Percentiles rank a stretch among this genome's conserved stretches.
These are phyloP conservation scores for Bertia moriformis DNA, from an alignment of 2,329 filamentous ascomycete genomes.

Conservation along the genomic window DNA sequence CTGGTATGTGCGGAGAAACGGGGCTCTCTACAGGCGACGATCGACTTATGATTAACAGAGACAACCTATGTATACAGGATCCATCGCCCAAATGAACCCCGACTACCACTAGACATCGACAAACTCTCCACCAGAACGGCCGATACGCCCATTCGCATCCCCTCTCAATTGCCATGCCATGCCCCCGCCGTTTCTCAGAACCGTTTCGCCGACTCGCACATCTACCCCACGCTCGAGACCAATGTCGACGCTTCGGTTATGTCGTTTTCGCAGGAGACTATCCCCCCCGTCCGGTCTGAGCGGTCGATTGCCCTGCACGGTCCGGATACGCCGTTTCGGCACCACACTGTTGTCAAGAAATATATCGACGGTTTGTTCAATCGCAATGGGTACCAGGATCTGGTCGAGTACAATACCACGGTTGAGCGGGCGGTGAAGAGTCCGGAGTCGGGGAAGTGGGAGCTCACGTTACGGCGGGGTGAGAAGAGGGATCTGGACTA, in stretches of 20 bases:
- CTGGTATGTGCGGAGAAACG: slow-evolving; percentile 39
- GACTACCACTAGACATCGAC: slow-evolving; percentile 27
- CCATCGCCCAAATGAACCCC: too few relatives aligned
- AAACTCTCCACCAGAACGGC: slow-evolving; percentile 30
- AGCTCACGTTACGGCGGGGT: slow-evolving; percentile 26
- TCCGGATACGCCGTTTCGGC: slow-evolving; percentile 41
- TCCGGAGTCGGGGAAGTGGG: slow-evolving; percentile 31
- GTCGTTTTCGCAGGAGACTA: slow-evolving; percentile 41
- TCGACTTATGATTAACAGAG: slow-evolving; percentile 7
- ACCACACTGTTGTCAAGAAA: slow-evolving; percentile 37
- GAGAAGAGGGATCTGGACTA: slow-evolving; percentile 26
- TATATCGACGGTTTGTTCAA: slow-evolving; percentile 37
- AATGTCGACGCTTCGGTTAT: slow-evolving; percentile 46
- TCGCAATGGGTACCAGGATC: slow-evolving; percentile 34
- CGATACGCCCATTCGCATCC: slow-evolving; percentile 30
- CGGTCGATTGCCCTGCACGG: slow-evolving; percentile 33
- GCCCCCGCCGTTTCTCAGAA: slow-evolving; percentile 23
- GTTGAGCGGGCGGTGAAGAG: slow-evolving; percentile 42
- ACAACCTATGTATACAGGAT: slow-evolving; percentile 7
- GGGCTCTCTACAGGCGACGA: not conserved
- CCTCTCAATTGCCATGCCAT: slow-evolving; percentile 27
- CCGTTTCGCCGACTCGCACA: slow-evolving; percentile 39
- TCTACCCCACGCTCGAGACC: slow-evolving; percentile 51
- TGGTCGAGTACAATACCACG: slow-evolving; percentile 40
- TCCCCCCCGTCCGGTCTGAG: slow-evolving; percentile 25